Evolutionary conservation across 768 basidiomycete species (phyloP).

Genomic region (Boletus pseudopeckii): DNA sequence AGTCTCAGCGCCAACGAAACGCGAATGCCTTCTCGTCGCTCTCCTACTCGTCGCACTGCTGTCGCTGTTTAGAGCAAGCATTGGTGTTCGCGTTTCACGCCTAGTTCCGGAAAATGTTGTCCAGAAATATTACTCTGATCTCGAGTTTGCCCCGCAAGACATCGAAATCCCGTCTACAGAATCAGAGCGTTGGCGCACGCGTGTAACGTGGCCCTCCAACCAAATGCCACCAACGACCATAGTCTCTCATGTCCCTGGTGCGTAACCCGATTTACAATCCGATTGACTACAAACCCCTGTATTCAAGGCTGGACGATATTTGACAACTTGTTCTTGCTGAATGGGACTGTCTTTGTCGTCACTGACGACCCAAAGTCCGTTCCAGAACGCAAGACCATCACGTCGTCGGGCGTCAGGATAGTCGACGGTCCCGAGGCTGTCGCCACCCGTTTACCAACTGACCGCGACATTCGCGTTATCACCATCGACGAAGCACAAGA

Average conservation of each 20-base stretch:
- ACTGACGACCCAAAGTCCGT: conserved; percentile 63
- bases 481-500: conserved; percentile 59
- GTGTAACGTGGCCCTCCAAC: conserved; percentile 38
- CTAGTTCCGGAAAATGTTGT: conserved; percentile 4
- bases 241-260: conserved; percentile 75
- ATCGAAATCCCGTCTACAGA: conserved; percentile 9
- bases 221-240: conserved; percentile 59
- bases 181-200: conserved; percentile 30
- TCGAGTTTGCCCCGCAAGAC: background rate
- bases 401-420: conserved; percentile 64
- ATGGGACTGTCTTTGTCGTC: conserved; percentile 82
- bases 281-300: background rate
- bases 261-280: background rate
- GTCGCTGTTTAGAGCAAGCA: conserved; percentile 35
- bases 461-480: conserved; percentile 77
- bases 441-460: conserved; percentile 63
- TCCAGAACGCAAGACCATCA: conserved; percentile 66
- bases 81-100: background rate
- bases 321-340: conserved; percentile 75
- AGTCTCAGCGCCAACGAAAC: conserved; percentile 45
- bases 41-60: conserved; percentile 47
- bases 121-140: background rate
- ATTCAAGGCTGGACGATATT: conserved; percentile 84
- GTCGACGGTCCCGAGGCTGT: conserved; percentile 53
- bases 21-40: conserved; percentile 52